Percentiles rank a stretch among this genome's conserved stretches.
Evolutionary conservation across 208 protist species (phyloP).

Genomic region (Trichomonas vaginalis): DNA sequence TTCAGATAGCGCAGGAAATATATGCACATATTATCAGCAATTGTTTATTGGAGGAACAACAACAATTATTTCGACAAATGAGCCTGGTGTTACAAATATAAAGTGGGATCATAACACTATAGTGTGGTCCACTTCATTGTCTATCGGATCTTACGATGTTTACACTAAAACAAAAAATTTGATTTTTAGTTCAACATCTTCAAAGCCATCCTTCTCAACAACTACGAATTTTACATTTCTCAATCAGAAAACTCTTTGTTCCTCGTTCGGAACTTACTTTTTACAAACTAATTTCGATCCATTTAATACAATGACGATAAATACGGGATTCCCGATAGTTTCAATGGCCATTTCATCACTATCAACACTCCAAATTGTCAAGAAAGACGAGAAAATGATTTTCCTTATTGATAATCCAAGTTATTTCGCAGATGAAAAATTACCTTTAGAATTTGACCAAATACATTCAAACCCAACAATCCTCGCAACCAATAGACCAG

Average conservation of each 20-base stretch:
- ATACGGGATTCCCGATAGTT: background rate
- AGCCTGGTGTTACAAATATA: background rate
- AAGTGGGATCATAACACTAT: background rate
- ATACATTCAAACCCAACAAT: background rate
- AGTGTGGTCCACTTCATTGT: background rate
- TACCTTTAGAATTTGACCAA: background rate
- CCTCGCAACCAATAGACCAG: background rate
- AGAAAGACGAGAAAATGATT: background rate
- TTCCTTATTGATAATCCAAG: background rate
- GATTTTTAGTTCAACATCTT: too few relatives aligned
- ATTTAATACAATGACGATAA: background rate
- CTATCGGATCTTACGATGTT: background rate
- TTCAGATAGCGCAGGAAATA: background rate
- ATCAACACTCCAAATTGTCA: background rate
- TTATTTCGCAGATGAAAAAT: background rate
- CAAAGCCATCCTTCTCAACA: too few relatives aligned
- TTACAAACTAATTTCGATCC: background rate
- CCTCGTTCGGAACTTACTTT: background rate
- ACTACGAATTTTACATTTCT: background rate
- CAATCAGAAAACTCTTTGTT: background rate
- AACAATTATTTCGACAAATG: background rate
- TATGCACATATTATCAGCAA: background rate
- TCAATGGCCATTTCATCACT: background rate
- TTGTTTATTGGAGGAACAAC: background rate
- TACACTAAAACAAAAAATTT: background rate